phyloP scores from a whole-genome alignment of 2,329 filamentous ascomycete genomes.

The Arthrobotrys iridis region DNA sequence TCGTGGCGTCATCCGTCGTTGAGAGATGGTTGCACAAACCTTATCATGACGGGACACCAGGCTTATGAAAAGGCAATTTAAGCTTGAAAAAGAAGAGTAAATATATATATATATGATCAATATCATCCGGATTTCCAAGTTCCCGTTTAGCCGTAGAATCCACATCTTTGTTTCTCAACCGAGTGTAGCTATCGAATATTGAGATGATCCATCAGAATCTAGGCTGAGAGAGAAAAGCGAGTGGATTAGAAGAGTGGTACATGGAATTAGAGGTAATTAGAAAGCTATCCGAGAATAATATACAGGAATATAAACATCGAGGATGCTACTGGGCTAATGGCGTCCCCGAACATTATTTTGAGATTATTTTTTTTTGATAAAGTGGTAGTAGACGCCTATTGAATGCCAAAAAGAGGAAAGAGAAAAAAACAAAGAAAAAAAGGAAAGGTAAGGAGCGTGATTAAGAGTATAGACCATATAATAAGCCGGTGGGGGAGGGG shows the following conservation, averaged over 20 bases:
- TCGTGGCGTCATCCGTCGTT: no score
- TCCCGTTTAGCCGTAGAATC: no score
- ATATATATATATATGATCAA: no score
- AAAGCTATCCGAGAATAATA: background rate
- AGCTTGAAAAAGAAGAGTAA: no score
- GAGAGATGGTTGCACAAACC: no score
- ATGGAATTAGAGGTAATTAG: background rate
- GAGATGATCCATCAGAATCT: background rate
- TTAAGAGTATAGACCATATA: slow-evolving; percentile 15
- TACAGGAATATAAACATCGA: background rate
- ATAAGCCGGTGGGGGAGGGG: background rate
- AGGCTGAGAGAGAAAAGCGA: background rate
- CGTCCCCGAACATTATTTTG: background rate
- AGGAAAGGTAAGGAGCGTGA: background rate
- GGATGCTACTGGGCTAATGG: no score
- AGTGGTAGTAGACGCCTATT: background rate
- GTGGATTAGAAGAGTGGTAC: background rate
- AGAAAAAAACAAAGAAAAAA: background rate
- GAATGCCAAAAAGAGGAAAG: background rate
- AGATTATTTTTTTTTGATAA: background rate
- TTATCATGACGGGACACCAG: no score
- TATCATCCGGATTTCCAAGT: no score
- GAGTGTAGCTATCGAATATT: no score
- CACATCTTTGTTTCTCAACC: no score
- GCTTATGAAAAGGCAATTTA: no score